Evolutionary conservation across 2,329 filamentous ascomycete genomes (phyloP), one percentile per base, ranked within the genome.

Genomic region (Thelonectria discophora): DNA sequence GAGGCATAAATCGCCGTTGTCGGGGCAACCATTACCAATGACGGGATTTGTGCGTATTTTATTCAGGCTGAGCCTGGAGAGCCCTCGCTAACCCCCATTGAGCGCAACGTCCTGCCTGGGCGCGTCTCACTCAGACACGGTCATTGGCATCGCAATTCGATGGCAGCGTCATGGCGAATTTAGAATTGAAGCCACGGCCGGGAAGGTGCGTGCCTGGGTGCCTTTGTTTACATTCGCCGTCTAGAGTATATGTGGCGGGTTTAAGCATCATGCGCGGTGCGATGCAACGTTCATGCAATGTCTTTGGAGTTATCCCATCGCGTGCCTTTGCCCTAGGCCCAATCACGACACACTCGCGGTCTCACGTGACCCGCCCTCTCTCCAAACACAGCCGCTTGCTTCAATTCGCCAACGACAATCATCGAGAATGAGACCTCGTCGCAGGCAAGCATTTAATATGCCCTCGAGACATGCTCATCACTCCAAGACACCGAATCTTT

Each of bases 11-110:
- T 17, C 15, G 48, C 64, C 65, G 75, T 77, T 73, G 75, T 76
- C 75, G 67, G 65, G 72, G 74, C 67, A 70, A 77, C 75, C 71
- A 43, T n/a, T 42, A 21, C 51, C 17, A 30, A 52, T 48, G 30
- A 71, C 69, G 68, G 69, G 69, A 68, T 69, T 64, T 61, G 55
- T 65, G 50, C 61, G 57, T 11, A 17, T 34, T 30, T 17, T 34
- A 42, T 57, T 51, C 13, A 1, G 50, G 34, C 64, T 61, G 69
- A 40, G 24, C 69, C 40, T 12, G 2, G 17, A 27, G 37, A 1
- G 27, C 32, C 13, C 1, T 12, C 12, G 10, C 17, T 55, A 50
- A 13, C 12, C 55, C 62, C 49, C 42, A 64, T 70, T 43, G 18
- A 40, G 46, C 7, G 30, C 58, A 8, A 49, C 56, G 45, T 21